Evolutionary conservation across 2,329 filamentous ascomycete genomes (phyloP), one percentile per base, ranked within the genome.

Genomic region (Mariannaea elegans): DNA sequence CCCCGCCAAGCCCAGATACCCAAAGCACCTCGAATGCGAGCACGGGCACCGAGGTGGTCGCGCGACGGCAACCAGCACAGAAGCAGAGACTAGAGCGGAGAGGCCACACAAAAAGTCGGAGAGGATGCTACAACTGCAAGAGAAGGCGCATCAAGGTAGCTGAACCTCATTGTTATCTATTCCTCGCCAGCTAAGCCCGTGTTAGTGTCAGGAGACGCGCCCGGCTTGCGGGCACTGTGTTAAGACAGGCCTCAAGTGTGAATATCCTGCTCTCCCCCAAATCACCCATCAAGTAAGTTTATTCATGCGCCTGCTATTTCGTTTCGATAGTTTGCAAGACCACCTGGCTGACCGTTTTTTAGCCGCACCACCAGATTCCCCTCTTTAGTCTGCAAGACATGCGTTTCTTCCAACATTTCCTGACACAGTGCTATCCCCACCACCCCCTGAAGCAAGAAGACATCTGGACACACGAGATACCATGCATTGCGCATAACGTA

Each of bases 51-150:
- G 41, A 21, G 9, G 12, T 71, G 9, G 12, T 71, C 5, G 64
- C 49, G 44, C 34, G 38, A 7, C 66, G 54, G 7, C 21, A 49
- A 4, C 62, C 68, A 6, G 31, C 61, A 4, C 66, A 70, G 59
- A 72, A 68, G 49, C 68, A 78, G 64, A 76, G 79, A 42, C 63
- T 83, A 23, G 84, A 86, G 71, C 77, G 87, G 55, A 81, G 86
- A 62, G 87, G 87, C 0, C 88, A 90, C 63, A 89, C 85, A 10
- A 90, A 90, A 73, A 88, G 85, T 49, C 81, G 88, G 21, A 79
- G 83, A 14, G 88, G 87, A 8, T 90, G 88, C 73, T 90, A 83
- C 72, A 88, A 88, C 71, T 90, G 88, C 77, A 90, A 90, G 74
- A 80, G 84, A 56, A 78, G 87, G 38, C 83, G 87, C 59, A 89